A percentile compares a stretch with the other conserved stretches of the same genome.
Evolutionary conservation across 73 alveolate species (phyloP).

Genomic region (Paramecium bursaria): DNA sequence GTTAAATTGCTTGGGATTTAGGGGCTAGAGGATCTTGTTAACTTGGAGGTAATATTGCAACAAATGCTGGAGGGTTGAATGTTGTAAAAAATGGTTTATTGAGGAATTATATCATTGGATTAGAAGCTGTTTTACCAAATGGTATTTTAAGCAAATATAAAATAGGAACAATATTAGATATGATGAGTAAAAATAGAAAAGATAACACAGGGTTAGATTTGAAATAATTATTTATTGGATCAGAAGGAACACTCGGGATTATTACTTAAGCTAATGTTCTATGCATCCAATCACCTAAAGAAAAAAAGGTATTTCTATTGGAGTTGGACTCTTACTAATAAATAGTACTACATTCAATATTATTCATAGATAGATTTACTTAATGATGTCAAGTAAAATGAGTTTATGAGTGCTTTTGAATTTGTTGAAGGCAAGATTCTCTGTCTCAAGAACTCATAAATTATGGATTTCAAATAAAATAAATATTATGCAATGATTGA

Average conservation of each 20-base stretch:
- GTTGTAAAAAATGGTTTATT: slow-evolving; percentile 83
- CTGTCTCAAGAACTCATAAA: slow-evolving; percentile 64
- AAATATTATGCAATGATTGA: slow-evolving; percentile 76
- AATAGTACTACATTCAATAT: slow-evolving; percentile 48
- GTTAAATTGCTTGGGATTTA: slow-evolving; percentile 83
- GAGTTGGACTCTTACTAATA: slow-evolving; percentile 52
- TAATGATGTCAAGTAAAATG: slow-evolving; percentile 72
- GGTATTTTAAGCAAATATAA: too few species aligned
- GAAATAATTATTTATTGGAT: slow-evolving; percentile 88
- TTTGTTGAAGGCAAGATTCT: slow-evolving; percentile 74
- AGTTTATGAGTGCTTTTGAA: slow-evolving; percentile 77
- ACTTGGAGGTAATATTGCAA: slow-evolving; percentile 91
- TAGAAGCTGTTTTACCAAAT: slow-evolving; percentile 79
- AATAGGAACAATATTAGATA: slow-evolving; percentile 79
- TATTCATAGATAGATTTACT: slow-evolving; percentile 66
- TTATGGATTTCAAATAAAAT: slow-evolving; percentile 43
- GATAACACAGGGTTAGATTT: slow-evolving; percentile 90
- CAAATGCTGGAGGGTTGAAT: slow-evolving; percentile 94
- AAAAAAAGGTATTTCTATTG: slow-evolving; percentile 55
- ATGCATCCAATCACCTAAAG: slow-evolving; percentile 76
- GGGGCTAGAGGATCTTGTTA: slow-evolving; percentile 95
- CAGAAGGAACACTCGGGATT: slow-evolving; percentile 92
- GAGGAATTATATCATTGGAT: slow-evolving; percentile 85
- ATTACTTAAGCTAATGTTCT: slow-evolving; percentile 83
- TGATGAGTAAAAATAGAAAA: slow-evolving; percentile 79